Evolutionary conservation across 345 rosid species (phyloP).

Genomic region (Eucalyptus microcorys): DNA sequence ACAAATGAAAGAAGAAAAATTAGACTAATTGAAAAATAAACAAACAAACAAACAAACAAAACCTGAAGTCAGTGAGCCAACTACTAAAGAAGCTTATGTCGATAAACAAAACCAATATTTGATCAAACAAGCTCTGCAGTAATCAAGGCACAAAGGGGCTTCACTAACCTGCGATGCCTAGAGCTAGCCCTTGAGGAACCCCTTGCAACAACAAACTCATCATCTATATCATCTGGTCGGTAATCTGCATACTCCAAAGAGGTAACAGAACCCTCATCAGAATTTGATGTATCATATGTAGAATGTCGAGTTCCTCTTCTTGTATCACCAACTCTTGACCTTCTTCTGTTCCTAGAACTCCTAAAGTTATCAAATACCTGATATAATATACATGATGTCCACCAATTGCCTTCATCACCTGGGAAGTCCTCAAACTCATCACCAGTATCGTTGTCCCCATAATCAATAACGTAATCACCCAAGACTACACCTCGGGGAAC

Average conservation of each 20-base stretch:
- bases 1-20: background rate
- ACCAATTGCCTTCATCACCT: slow-evolving; percentile 73
- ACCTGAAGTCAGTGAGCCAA: background rate
- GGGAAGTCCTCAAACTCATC: slow-evolving; percentile 89
- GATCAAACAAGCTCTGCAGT: background rate
- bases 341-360: slow-evolving; percentile 77
- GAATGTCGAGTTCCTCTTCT: slow-evolving; percentile 68
- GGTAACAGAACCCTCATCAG: slow-evolving; percentile 87
- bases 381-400: slow-evolving; percentile 91
- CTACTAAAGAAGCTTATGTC: background rate
- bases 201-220: slow-evolving; percentile 49
- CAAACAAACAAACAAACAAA: background rate
- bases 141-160: background rate
- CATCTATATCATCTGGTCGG: slow-evolving; percentile 80
- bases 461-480: slow-evolving; percentile 96
- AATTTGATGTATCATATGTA: slow-evolving; percentile 62
- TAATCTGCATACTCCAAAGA: slow-evolving; percentile 70
- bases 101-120: background rate
- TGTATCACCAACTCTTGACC: slow-evolving; percentile 59
- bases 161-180: slow-evolving; percentile 61
- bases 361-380: slow-evolving; percentile 84
- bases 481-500: slow-evolving; percentile 90
- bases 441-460: slow-evolving; percentile 79
- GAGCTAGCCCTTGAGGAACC: slow-evolving; percentile 48
- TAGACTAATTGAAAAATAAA: background rate